A percentile compares a stretch with the other conserved stretches of the same genome.
Evolutionary conservation across 345 rosid genomes (phyloP).

Genomic region (Brassica juncea): DNA sequence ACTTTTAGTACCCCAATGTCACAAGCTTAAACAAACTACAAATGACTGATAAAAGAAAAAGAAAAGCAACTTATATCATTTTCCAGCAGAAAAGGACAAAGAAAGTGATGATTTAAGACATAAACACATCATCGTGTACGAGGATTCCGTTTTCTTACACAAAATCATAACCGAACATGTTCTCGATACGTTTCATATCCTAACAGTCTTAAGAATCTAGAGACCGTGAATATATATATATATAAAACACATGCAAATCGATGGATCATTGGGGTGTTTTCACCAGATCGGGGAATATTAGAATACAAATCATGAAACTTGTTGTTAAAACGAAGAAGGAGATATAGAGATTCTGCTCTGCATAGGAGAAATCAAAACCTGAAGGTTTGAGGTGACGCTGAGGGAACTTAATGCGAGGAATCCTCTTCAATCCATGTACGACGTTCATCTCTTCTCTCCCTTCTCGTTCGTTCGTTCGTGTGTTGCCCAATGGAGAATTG

Average conservation of each 20-base stretch:
- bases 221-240: not conserved
- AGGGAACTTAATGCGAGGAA: slow-evolving; percentile 89
- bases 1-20: not conserved
- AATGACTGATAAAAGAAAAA: no score
- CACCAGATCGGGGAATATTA: slow-evolving; percentile 3
- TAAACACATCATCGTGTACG: not conserved
- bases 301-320: not conserved
- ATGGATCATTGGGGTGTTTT: not conserved
- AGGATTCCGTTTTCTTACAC: not conserved
- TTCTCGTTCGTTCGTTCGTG: not conserved
- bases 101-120: not conserved
- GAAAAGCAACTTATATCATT: no score
- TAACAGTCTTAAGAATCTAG: slow-evolving; percentile 3
- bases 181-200: not conserved
- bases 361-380: slow-evolving; percentile 29
- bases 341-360: not conserved
- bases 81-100: not conserved
- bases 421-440: slow-evolving; percentile 70
- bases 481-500: not conserved
- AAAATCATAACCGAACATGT: not conserved
- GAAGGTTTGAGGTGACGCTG: slow-evolving; percentile 57
- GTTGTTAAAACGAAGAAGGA: slow-evolving; percentile 6
- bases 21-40: not conserved
- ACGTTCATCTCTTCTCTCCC: slow-evolving; percentile 51
- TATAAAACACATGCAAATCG: not conserved